Conservation (phyloP, 176 grass and related monocot species). For the Cenchrus purpureus region DNA sequence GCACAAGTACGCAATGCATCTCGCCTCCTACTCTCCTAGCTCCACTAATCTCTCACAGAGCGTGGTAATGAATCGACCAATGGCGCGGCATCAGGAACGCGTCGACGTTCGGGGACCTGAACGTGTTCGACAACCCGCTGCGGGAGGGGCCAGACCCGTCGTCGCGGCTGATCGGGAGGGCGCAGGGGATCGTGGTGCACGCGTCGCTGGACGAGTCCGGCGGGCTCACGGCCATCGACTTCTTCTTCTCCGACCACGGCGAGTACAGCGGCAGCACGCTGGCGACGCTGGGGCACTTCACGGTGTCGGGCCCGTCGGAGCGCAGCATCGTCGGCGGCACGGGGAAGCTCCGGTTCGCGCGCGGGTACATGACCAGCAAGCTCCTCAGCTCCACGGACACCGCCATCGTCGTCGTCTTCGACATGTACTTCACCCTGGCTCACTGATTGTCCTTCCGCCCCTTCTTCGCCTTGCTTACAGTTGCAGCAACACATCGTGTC, state of each 20-base stretch:
- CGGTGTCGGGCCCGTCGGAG: conserved; percentile 34
- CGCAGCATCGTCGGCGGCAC: conserved; percentile 66
- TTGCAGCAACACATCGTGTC: too few relatives aligned
- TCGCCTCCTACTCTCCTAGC: too few relatives aligned
- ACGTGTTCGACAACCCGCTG: conserved; percentile 59
- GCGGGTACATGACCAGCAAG: conserved; percentile 61
- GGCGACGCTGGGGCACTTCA: conserved; percentile 43
- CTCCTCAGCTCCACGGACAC: conserved; percentile 43
- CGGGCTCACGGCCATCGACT: conserved; percentile 42
- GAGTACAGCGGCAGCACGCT: conserved; percentile 58
- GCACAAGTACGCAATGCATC: conserved; percentile 8
- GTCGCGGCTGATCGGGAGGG: conserved; percentile 55
- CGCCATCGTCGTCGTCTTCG: conserved; percentile 63
- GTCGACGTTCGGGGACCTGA: conserved; percentile 56
- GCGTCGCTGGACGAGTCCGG: conserved; percentile 50
- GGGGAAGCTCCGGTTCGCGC: conserved; percentile 62
- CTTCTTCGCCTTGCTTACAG: too few relatives aligned
- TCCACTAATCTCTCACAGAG: too few relatives aligned
- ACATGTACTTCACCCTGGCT: conserved; percentile 47
- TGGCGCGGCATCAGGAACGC: conserved; percentile 29
- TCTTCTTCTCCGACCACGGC: conserved; percentile 58
- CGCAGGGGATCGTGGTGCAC: conserved; percentile 54
- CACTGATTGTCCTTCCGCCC: not conserved
- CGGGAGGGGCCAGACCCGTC: conserved; percentile 43
- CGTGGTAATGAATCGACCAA: too few relatives aligned